Base-by-base conservation (phyloP, 441 rosid genomes). In the Adansonia madagascariensis region DNA sequence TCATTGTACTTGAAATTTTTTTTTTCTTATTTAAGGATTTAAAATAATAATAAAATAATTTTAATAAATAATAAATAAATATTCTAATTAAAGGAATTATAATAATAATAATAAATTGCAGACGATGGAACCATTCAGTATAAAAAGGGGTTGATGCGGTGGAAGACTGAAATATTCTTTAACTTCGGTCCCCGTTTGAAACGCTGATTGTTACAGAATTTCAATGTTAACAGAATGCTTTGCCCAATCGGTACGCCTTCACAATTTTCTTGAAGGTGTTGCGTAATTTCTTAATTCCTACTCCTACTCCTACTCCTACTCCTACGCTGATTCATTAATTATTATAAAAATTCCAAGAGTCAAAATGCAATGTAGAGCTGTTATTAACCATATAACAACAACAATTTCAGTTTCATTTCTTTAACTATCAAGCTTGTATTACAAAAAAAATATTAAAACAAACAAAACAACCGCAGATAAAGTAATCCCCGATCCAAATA, bases 351-450 rank as follows among this genome's bases (percentile, higher is more conserved):
- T 35, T 35, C 41, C 41, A 4, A 35, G 41, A 35, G 41, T 35
- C 41, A 35, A 35, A 35, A 35, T 35, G 41, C 41, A 35, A 8
- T 2, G 9, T 56, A 7, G 0, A 24, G 8, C 65, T 12, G 7
- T 35, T 35, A 35, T 35, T 35, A 35, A 35, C 41, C 6, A 56
- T 15, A 27, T 61, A 41, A 65, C 14, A n/a, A 66, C 2, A 31
- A 50, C 10, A 27, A 10, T 20, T 50, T 70, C 22, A 70, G 52
- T 70, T 50, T 50, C 63, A 71, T 53, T 71, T 71, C 62, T 71
- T 71, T 15, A 27, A 71, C 49, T 31, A 53, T 67, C 27, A 39
- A 53, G 22, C 57, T 57, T 62, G 66, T 79, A 73, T 53, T 79
- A 75, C 73, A 74, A 68, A 53, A 41, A 41, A 55, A 68, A 22